Base-by-base conservation (phyloP, 768 basidiomycete species). In the Piloderma croceum region DNA sequence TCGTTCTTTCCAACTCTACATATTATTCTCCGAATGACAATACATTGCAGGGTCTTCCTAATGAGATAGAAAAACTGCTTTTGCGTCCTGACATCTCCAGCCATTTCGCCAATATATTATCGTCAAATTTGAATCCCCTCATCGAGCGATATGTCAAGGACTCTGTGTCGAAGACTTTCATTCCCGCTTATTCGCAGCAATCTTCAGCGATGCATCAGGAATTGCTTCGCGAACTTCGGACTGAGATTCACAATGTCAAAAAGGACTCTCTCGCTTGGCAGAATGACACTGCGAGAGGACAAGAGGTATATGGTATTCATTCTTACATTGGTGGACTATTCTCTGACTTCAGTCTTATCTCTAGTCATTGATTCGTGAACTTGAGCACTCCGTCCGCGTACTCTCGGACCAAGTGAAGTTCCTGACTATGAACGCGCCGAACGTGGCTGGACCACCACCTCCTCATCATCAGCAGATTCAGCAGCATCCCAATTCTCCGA, bases 101-200 rank as follows among this genome's bases (percentile, higher is more conserved):
- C 39, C 84, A 90, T 49, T 81, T 90, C 48, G 78, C 89, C 3
- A 79, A 79, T 44, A 75, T 83, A 15, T 70, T 92, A 43, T 77
- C 84, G 9, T 68, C 77, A 7, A 79, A 77, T 34, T 63, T 91
- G 46, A 81, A 80, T 4, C 90, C 89, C 10, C 58, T 83, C 31
- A 77, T 92, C 47, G 86, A 90, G 55, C 71, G 81, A 44, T 83
- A 89, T 50, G 77, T 92, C 57, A 89, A 87, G 65, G 87, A 89
- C 17, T 69, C 81, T 12, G 73, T 91, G 49, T 69, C 71, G 10
- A 81, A 85, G 63, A 77, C 71, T 0, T 75, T 92, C 52, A 67
- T 90, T 25, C 89, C 89, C 2, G 72, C 82, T 22, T 84, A 84
- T 58, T 74, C 80, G 25, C 80, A 83, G 48, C 81, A 84, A 52